Conservation (phyloP, 129 eudicot genomes). For the Gnaphalium uliginosum region DNA sequence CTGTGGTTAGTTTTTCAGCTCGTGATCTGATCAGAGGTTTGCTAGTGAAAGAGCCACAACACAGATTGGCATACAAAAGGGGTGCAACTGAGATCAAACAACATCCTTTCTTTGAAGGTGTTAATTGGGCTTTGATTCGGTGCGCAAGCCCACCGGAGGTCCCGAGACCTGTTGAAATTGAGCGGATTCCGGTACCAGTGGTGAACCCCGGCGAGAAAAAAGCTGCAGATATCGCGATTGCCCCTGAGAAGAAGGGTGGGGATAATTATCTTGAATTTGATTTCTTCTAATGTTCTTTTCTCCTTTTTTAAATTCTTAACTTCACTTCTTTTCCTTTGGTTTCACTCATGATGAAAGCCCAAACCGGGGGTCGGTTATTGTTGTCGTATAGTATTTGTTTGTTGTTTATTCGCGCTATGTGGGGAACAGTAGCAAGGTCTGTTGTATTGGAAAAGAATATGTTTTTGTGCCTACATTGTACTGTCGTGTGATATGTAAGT, state of each 20-base stretch:
- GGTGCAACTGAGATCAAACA: constrained; percentile 95
- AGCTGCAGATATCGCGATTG: constrained; percentile 30
- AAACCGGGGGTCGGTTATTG: constrained; percentile 30
- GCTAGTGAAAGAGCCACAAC: constrained; percentile 88
- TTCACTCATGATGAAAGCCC: constrained; percentile 24
- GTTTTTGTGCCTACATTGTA: constrained; percentile 26
- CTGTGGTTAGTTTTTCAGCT: constrained; percentile 77
- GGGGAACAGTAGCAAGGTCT: constrained; percentile 43
- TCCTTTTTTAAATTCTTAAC: constrained; percentile 19
- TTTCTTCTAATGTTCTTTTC: constrained; percentile 59
- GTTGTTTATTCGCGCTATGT: constrained; percentile 36
- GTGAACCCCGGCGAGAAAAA: constrained; percentile 51
- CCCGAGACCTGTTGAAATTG: constrained; percentile 73
- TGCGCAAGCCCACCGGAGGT: constrained; percentile 94
- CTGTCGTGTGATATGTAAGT: too few species aligned
- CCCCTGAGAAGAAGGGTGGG: constrained; percentile 53
- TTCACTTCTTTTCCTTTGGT: constrained; percentile 7
- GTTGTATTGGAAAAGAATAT: constrained; percentile 45
- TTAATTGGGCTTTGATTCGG: constrained; percentile 91
- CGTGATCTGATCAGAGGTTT: constrained; percentile 79
- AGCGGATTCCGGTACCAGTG: constrained; percentile 41
- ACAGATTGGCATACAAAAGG: constrained; percentile 71
- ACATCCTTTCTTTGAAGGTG: constrained; percentile 92
- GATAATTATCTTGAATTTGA: constrained; percentile 89
- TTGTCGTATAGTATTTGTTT: constrained; percentile 43